Evolutionary conservation across 2,329 filamentous ascomycete genomes (phyloP).

Genomic region (Helicocarpus griseus): DNA sequence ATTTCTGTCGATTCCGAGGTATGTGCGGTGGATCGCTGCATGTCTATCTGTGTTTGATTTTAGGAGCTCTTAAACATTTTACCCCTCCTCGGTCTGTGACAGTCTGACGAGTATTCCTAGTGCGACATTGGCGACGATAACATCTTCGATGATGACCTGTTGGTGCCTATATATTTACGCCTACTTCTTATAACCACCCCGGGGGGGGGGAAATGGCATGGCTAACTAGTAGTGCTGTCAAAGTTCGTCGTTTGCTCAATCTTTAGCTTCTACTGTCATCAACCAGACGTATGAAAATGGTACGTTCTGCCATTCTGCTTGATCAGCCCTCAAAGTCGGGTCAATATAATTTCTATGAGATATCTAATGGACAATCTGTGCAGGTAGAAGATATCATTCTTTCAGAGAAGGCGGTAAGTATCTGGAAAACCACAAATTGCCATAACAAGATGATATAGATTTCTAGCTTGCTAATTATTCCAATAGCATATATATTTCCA

Average conservation of each 20-base stretch:
- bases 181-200: too few relatives aligned
- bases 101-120: slow-evolving; percentile 1
- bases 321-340: too few relatives aligned
- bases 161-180: too few relatives aligned
- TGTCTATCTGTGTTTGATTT: neutral
- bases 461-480: neutral
- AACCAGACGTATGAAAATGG: slow-evolving; percentile 1
- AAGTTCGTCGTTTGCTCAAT: neutral
- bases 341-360: neutral
- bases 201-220: too few relatives aligned
- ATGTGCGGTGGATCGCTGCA: neutral
- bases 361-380: neutral
- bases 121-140: neutral
- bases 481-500: slow-evolving; percentile 19
- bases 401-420: slow-evolving; percentile 1
- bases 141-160: neutral
- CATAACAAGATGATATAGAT: neutral
- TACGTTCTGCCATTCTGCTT: neutral
- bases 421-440: neutral
- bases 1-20: slow-evolving; percentile 4
- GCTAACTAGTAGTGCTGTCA: neutral
- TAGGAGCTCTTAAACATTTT: neutral
- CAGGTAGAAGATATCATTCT: slow-evolving; percentile 1
- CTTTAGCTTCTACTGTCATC: neutral
- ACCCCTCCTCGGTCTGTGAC: neutral